Evolutionary conservation across 441 rosid species (phyloP).

Genomic region (Adansonia madagascariensis): DNA sequence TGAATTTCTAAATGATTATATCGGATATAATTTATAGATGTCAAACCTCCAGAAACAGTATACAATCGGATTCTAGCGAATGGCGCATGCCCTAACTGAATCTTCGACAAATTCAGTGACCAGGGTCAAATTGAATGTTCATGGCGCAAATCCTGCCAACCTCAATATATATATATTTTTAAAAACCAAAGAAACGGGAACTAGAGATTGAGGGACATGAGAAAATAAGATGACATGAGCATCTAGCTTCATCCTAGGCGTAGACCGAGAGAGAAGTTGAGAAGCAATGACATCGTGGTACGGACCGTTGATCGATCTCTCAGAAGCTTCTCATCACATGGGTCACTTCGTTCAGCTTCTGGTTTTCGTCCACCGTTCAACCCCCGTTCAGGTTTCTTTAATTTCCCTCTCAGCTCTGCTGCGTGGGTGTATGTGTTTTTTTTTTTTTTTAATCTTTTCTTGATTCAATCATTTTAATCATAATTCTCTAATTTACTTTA

Average conservation of each 20-base stretch:
- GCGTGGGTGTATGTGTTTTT: background rate
- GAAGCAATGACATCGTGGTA: slow-evolving; percentile 54
- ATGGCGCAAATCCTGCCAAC: too few species aligned
- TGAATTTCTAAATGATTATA: too few species aligned
- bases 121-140: too few species aligned
- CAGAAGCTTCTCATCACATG: slow-evolving; percentile 42
- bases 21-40: too few species aligned
- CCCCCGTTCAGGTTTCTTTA: slow-evolving; percentile 50
- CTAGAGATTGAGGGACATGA: too few species aligned
- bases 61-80: background rate
- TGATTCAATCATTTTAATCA: background rate
- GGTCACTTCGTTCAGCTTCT: slow-evolving; percentile 65
- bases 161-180: too few species aligned
- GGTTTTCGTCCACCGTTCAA: slow-evolving; percentile 54
- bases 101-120: background rate
- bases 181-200: too few species aligned
- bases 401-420: background rate
- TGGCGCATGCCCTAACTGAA: background rate
- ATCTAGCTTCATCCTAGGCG: background rate
- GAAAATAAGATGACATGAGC: too few species aligned
- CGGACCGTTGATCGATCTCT: slow-evolving; percentile 60
- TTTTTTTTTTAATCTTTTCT: background rate
- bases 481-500: background rate
- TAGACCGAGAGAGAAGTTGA: background rate
- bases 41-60: too few species aligned